Evolutionary conservation across 257 asterid genomes (phyloP).

Genomic region (Solanum ahanhuiri): DNA sequence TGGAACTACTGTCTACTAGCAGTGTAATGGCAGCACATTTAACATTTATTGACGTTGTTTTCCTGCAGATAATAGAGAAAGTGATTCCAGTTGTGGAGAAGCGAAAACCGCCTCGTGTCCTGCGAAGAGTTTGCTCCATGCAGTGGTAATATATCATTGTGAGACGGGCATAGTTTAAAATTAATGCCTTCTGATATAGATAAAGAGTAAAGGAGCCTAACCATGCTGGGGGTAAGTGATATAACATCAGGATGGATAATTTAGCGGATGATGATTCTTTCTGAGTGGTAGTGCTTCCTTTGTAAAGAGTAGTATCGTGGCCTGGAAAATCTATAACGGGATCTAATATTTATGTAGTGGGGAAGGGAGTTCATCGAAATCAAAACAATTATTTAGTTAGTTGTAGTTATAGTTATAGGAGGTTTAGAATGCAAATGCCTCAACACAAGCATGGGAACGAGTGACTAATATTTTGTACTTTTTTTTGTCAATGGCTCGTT

Average conservation of each 20-base stretch:
- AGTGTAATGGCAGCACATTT: not conserved
- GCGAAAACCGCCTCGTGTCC: slow-evolving; percentile 38
- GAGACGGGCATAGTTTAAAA: slow-evolving; percentile 4
- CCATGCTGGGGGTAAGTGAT: not conserved
- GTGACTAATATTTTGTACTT: not conserved
- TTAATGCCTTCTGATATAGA: slow-evolving; percentile 3
- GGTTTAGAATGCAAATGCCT: not conserved
- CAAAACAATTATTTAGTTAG: not conserved
- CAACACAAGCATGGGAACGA: not conserved
- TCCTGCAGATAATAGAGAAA: slow-evolving; percentile 63
- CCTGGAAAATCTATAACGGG: not conserved
- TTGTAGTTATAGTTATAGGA: not conserved
- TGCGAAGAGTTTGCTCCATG: slow-evolving; percentile 48
- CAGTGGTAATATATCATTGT: slow-evolving; percentile 21
- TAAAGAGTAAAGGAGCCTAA: not conserved
- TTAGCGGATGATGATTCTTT: not conserved
- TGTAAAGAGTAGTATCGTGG: slow-evolving; percentile 3
- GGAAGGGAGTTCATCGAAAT: not conserved
- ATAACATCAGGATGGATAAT: not conserved
- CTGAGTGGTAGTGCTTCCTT: not conserved
- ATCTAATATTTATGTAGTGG: not conserved
- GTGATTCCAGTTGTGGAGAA: slow-evolving; percentile 72
- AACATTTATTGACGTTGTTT: not conserved
- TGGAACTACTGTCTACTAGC: not conserved
- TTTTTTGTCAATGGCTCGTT: not conserved